Base-by-base conservation (phyloP, 805 yeast genomes). In the Candida sphagnicola region DNA sequence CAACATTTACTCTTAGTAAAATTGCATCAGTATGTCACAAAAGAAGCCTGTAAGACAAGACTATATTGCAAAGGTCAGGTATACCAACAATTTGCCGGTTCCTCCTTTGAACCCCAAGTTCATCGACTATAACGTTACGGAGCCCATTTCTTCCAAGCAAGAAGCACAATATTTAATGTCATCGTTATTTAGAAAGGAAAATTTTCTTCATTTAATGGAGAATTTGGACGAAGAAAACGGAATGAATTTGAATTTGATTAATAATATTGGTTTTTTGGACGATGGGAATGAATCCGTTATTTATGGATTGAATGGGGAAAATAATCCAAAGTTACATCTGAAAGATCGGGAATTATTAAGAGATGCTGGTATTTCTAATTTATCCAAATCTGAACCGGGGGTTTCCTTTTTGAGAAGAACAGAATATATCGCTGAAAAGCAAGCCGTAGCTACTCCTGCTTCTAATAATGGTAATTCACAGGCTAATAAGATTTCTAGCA, bases 351-450 rank as follows among this genome's bases (percentile, higher is more conserved):
- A 75, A 8, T 70, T 91, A 36, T 70, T 93, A 39, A 77, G 88
- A 54, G 96, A 89, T 56, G 95, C 96, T 17, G 78, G 75, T 3
- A 70, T 74, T 17, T 68, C 73, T 15, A 62, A 59, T 41, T 60
- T 66, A 39, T 53, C 64, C 41, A 66, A 69, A 42, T 59, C 57
- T 41, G 75, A 54, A 51, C 73, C 72, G 43, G 73, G 80, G 32
- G 85, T 85, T 11, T 74, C 86, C n/a, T 90, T 91, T 63, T 72
- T 91, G 57, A 81, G 97, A 67, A 80, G 98, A 66, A 91, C 99
- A 0, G 98, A 93, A 57, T 91, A 91, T 58, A 84, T 88, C 42
- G 77, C 95, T 8, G 78, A 85, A 26, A 81, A 78, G 37, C 72
- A 72, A 38, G 40, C 62, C 12, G 34, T 34, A 15, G 21, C 35